Base-by-base conservation (phyloP, 1,139 yeast genomes). In the Torulaspora pretoriensis region DNA sequence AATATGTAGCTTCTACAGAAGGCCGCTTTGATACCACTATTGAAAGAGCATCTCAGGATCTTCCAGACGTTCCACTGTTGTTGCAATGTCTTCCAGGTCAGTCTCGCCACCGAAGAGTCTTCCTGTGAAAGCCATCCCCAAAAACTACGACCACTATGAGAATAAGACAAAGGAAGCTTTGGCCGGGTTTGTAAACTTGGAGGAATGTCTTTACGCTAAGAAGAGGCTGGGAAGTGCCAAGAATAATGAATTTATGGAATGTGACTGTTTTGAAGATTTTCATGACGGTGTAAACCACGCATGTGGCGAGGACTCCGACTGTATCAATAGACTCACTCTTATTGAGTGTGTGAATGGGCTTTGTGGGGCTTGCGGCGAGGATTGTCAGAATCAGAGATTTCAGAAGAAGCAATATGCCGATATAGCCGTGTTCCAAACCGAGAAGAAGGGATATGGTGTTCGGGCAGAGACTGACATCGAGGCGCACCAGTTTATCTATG, bases 241-340 rank as follows among this genome's bases (percentile, higher is more conserved):
- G 29, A 83, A 80, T 58, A 77, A 75, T 51, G 72, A 84, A 56
- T 76, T 75, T 56, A 88, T 92, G 94, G 79, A 92, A 14, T 92
- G 98, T 72, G 97, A 89, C 59, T 92, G 98, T 71, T 47, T 39
- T 17, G 70, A 66, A 43, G 65, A 68, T 10, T 56, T 55, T 32
- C 50, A 49, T 31, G 60, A 63, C 7, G 71, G 68, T 2, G 51
- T 55, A 32, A 88, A 88, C 61, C 55, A 63, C 29, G 96, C 97
- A 3, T 92, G 98, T 73, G 87, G 81, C 25, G 88, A 84, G 33
- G 85, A 83, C 52, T 81, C 90, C 19, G 89, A 83, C 63, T 92
- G 98, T 74, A 89, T 92, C 55, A 92, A 92, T 65, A 69, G 97
- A 43, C 77, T 88, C 48, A 92, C 97, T 0, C 83, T 90, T 34